These are phyloP conservation scores for Berkeleyomyces basicola DNA, from an alignment of 2,329 filamentous ascomycete species.

Conservation along the genomic window DNA sequence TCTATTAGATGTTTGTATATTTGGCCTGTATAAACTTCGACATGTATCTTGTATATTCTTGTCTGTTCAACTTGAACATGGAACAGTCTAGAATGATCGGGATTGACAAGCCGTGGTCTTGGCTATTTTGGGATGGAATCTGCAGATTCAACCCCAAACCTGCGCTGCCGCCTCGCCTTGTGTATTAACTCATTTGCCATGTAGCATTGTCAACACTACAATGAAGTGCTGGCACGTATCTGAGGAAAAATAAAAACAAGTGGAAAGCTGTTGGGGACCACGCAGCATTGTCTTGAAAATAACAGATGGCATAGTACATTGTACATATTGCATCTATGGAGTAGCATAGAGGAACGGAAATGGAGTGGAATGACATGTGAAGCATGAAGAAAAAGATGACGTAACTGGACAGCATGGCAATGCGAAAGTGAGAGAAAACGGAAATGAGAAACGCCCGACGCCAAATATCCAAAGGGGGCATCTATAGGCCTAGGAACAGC, in stretches of 20 bases:
- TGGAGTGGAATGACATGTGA: not conserved
- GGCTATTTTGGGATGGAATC: no score
- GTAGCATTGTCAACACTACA: no score
- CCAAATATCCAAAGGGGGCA: not conserved
- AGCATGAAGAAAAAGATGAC: not conserved
- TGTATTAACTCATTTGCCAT: no score
- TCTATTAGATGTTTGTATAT: no score
- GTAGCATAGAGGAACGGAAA: not conserved
- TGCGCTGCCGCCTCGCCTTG: no score
- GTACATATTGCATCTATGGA: not conserved
- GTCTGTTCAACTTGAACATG: no score
- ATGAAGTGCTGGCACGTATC: no score
- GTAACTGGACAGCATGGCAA: not conserved
- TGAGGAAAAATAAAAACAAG: not conserved
- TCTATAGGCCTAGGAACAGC: not conserved
- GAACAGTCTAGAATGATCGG: no score
- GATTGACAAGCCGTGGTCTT: no score
- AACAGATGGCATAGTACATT: not conserved
- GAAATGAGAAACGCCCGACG: not conserved
- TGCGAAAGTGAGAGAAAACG: not conserved
- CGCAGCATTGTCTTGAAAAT: not conserved
- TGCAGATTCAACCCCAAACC: no score
- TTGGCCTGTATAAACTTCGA: no score
- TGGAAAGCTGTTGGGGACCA: not conserved
- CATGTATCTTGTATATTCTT: no score